These are phyloP conservation scores for Aspergillus carlsbadensis DNA, from an alignment of 495 filamentous ascomycete species.

Conservation along the genomic window DNA sequence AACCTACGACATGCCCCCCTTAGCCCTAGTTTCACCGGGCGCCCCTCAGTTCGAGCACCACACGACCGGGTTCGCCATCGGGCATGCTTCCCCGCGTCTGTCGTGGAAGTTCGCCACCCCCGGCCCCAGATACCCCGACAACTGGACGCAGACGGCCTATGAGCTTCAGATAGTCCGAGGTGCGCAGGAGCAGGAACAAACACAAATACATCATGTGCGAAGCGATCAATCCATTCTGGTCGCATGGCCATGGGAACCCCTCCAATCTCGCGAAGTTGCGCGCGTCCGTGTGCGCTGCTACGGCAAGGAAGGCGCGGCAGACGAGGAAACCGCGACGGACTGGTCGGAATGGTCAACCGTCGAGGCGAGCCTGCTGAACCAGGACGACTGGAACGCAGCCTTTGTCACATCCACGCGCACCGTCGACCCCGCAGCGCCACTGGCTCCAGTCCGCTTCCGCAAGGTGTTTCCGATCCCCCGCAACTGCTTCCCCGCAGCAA, in stretches of 20 bases:
- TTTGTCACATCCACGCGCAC: neutral
- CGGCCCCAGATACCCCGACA: neutral
- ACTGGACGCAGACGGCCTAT: neutral
- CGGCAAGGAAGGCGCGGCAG: neutral
- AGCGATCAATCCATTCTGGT: neutral
- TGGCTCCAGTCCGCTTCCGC: constrained; percentile 28
- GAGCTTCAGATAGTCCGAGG: too few species aligned
- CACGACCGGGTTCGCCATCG: neutral
- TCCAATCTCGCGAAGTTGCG: neutral
- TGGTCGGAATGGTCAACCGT: neutral
- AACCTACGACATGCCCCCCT: too few species aligned
- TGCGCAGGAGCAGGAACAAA: too few species aligned
- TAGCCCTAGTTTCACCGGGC: too few species aligned
- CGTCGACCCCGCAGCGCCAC: constrained; percentile 2
- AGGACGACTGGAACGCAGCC: neutral
- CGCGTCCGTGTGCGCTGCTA: neutral
- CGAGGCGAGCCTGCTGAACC: neutral
- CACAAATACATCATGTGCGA: neutral
- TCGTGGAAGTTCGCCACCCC: neutral
- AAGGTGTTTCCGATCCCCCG: constrained; percentile 24
- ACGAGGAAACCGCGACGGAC: neutral
- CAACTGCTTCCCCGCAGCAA: neutral
- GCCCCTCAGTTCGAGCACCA: neutral
- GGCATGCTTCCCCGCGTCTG: neutral
- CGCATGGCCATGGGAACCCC: neutral